These are phyloP conservation scores for Taphrina sp. DNA, from an alignment of 1,139 yeast species.

Conservation along the genomic window DNA sequence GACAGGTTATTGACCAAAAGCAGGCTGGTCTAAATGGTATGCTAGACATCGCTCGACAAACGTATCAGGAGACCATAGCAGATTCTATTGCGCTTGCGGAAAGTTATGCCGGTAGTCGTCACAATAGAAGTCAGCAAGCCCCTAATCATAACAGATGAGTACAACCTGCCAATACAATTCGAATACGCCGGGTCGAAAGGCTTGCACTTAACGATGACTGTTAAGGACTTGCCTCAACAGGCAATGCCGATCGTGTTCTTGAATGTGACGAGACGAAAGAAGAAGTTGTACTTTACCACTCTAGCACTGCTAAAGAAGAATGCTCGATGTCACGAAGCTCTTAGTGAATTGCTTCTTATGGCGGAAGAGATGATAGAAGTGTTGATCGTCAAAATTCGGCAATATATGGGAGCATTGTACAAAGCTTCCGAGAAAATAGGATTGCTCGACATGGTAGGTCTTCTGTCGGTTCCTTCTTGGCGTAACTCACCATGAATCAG, in stretches of 20 bases:
- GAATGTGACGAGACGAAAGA: constrained; percentile 44
- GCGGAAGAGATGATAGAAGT: constrained; percentile 48
- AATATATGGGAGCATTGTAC: constrained; percentile 46
- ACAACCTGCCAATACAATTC: constrained; percentile 41
- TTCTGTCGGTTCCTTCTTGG: too few relatives aligned
- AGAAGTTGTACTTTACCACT: constrained; percentile 48
- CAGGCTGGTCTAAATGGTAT: constrained; percentile 50
- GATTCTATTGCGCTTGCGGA: constrained; percentile 42
- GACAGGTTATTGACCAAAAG: not conserved
- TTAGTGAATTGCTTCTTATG: constrained; percentile 48
- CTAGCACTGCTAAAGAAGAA: constrained; percentile 49
- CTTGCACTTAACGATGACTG: constrained; percentile 44
- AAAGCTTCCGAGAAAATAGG: constrained; percentile 52
- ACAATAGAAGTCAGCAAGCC: not conserved
- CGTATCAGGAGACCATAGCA: constrained; percentile 47
- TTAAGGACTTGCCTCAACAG: not conserved
- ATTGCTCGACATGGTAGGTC: constrained; percentile 49
- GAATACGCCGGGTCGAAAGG: constrained; percentile 46
- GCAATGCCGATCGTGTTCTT: constrained; percentile 45
- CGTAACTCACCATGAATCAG: too few relatives aligned
- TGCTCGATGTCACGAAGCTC: constrained; percentile 47
- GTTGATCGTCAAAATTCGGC: constrained; percentile 41
- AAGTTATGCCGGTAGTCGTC: constrained; percentile 31
- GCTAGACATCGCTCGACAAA: constrained; percentile 50
- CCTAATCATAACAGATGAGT: constrained; percentile 35